Base-by-base conservation (phyloP, 495 filamentous ascomycete genomes). In the Lineolata rhizophorae region DNA sequence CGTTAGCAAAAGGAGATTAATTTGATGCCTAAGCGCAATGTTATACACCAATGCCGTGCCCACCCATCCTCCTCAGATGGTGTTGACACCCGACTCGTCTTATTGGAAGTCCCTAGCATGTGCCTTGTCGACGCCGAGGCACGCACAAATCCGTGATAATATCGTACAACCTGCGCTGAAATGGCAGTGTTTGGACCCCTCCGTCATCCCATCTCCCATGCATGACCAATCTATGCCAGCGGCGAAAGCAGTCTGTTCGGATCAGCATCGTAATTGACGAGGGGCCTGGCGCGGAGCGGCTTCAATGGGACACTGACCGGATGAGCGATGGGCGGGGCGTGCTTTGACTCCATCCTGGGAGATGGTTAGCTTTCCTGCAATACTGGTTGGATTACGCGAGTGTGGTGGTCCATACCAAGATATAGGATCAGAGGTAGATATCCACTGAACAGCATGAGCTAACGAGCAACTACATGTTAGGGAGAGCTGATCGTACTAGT, bases 371-470 rank as follows among this genome's bases (percentile, higher is more conserved):
- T 29, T 25, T 2, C 29, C 19, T 8, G n/a, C 15, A 21, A 38
- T n/a, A n/a, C n/a, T n/a, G n/a, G 22, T 25, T 6, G 22, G 6
- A 6, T 6, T 25, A 6, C 22, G n/a, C 6, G 22, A 6, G 22
- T 25, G 22, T 6, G 22, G n/a, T 25, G 22, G 22, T 25, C n/a
- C 68, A 43, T 72, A 92, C 82, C 87, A 42, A 97, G 76, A 56
- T 94, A 97, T 55, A 97, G 62, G 52, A 97, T 90, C 56, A 97
- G 57, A 50, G 87, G 87, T 29, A 97, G 65, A 52, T 94, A 97
- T 53, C 87, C 87, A 61, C 84, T 92, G 45, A 38, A 42, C 15
- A 18, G 20, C 29, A 54, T 67, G 34, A 64, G 56, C 40, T 1
- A 32, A 25, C 9, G 18, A 14, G 31, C 26, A 27, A 41, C 18